Base-by-base conservation (phyloP, 192 early-diverging fungal species). In the Coemansia sp. region DNA sequence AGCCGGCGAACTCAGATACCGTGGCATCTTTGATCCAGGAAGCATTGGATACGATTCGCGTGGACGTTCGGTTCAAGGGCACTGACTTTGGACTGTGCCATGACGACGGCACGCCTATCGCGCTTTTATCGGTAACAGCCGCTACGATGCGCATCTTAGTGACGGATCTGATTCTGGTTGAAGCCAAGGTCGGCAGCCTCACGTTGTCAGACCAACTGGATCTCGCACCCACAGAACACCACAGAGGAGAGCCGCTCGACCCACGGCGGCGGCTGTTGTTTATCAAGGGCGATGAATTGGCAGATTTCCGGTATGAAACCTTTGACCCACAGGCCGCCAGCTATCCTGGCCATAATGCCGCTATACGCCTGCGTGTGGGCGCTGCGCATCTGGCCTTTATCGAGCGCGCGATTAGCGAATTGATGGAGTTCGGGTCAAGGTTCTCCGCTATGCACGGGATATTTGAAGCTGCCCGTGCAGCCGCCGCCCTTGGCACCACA, bases 271-370 rank as follows among this genome's bases (percentile, higher is more conserved):
- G 88, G 66, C 85, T 97, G 19, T 75, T 97, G 9, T 86, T 85
- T 3, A 94, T 99, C 67, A 90, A 96, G 76, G 94, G 94, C 11
- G 51, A 55, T 29, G 90, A 96, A 63, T 79, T 95, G 32, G 94
- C 94, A 0, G 92, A 95, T 66, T 94, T 99, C 60, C 77, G 78
- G 4, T 97, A 92, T 69, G 90, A 99, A 64, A 96, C 92, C 0
- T 97, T 87, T 74, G 87, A 91, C 61, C 58, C 81, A 2, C 59
- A 76, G 4, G 55, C 77, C 3, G 60, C 84, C 4, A 70, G 64
- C 36, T 95, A 93, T 60, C 94, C 95, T 2, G 94, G 94, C 2
- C 97, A 94, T 77, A 93, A 99, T 62, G 88, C 89, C 5, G 84
- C 89, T 0, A 66, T 96, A 2, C 87, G 84, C 37, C 83, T 99